Conservation (phyloP, 345 rosid genomes). For the Cardamine resedifolia region DNA sequence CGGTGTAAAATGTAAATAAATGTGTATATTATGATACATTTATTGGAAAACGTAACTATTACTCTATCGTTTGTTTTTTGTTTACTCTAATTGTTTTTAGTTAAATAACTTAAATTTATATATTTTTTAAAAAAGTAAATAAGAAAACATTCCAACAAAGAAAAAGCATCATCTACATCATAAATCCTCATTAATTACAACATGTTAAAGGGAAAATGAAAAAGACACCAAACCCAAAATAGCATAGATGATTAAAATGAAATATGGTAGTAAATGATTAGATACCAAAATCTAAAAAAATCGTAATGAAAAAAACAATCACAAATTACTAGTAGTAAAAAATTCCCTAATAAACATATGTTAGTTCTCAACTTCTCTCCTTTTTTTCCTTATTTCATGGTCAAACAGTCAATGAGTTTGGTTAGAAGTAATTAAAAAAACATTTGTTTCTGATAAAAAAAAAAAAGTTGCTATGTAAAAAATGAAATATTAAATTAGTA, state of each 20-base stretch:
- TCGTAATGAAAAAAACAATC: neutral
- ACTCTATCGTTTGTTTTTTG: neutral
- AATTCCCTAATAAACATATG: neutral
- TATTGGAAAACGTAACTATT: constrained; percentile 24
- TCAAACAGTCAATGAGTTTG: constrained; percentile 30
- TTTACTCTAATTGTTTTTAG: neutral
- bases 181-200: constrained; percentile 20
- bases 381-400: constrained; percentile 9
- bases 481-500: neutral
- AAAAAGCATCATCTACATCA: neutral
- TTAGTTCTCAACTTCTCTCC: neutral
- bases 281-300: constrained; percentile 13
- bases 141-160: constrained; percentile 12
- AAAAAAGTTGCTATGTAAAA: constrained; percentile 1
- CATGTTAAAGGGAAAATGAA: constrained; percentile 1
- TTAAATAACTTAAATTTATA: neutral
- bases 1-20: constrained; percentile 12
- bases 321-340: neutral
- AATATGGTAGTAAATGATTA: constrained; percentile 24
- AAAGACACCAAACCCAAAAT: constrained; percentile 14
- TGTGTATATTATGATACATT: constrained; percentile 1
- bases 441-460: neutral
- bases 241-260: constrained; percentile 5
- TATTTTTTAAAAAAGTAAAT: neutral
- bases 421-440: constrained; percentile 7